phyloP scores from a whole-genome alignment of 768 basidiomycete genomes.

The Boletellus emodensis region DNA sequence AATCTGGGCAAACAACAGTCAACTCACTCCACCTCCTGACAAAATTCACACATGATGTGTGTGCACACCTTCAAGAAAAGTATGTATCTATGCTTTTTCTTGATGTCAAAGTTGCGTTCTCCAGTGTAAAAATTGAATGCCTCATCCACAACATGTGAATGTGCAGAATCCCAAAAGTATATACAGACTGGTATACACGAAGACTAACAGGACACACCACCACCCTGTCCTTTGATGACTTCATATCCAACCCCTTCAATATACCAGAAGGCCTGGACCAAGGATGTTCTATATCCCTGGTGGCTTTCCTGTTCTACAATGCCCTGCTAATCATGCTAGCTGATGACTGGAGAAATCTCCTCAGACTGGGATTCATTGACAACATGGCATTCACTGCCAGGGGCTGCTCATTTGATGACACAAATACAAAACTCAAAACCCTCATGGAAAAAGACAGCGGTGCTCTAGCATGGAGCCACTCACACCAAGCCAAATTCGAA shows the following conservation, averaged over 20 bases:
- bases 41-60: neutral
- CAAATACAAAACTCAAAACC: neutral
- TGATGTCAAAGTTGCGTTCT: neutral
- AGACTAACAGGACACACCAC: neutral
- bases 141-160: neutral
- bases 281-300: conserved; percentile 12
- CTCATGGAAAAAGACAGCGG: neutral
- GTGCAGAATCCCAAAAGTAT: neutral
- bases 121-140: neutral
- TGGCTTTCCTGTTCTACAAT: conserved; percentile 30
- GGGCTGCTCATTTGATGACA: neutral
- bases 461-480: neutral
- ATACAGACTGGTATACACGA: neutral
- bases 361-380: conserved; percentile 5
- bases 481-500: neutral
- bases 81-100: neutral
- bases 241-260: conserved; percentile 11
- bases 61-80: neutral
- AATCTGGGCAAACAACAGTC: neutral
- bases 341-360: neutral
- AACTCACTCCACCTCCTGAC: conserved; percentile 4
- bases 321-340: conserved; percentile 13
- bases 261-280: conserved; percentile 18
- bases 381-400: neutral
- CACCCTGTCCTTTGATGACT: conserved; percentile 24